Evolutionary conservation across 2,329 filamentous ascomycete genomes (phyloP).

Genomic region (Dactylellina parvicollis): DNA sequence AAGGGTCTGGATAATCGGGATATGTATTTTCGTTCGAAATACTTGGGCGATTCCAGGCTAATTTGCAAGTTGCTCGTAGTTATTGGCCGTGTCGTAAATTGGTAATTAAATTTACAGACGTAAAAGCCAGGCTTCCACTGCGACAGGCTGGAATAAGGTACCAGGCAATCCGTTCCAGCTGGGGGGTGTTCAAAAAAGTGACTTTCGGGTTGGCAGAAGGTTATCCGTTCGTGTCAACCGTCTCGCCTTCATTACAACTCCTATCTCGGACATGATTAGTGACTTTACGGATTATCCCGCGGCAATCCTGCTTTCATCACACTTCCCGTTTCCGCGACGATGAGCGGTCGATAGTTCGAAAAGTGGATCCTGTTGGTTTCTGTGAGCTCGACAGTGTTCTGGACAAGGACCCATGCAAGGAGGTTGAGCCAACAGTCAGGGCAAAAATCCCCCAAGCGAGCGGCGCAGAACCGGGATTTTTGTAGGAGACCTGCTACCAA

Average conservation of each 20-base stretch:
- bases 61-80: no score
- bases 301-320: constrained; percentile 13
- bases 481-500: constrained; percentile 14
- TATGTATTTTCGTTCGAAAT: not conserved
- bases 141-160: no score
- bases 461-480: constrained; percentile 2
- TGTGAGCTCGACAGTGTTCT: constrained; percentile 23
- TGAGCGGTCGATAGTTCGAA: constrained; percentile 28
- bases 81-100: no score
- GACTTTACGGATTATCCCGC: constrained; percentile 3
- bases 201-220: constrained; percentile 1
- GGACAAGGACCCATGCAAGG: constrained; percentile 36
- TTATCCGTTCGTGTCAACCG: constrained; percentile 17
- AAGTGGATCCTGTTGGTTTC: constrained; percentile 36
- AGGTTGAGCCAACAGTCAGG: constrained; percentile 13
- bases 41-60: not conserved
- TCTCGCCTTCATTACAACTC: constrained; percentile 42
- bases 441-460: constrained; percentile 39
- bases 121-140: no score
- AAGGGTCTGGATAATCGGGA: not conserved
- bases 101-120: no score
- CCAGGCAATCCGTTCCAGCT: no score
- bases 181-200: not conserved
- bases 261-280: constrained; percentile 31
- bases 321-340: constrained; percentile 44